phyloP scores from a whole-genome alignment of 257 asterid species.

The Asclepias syriaca region DNA sequence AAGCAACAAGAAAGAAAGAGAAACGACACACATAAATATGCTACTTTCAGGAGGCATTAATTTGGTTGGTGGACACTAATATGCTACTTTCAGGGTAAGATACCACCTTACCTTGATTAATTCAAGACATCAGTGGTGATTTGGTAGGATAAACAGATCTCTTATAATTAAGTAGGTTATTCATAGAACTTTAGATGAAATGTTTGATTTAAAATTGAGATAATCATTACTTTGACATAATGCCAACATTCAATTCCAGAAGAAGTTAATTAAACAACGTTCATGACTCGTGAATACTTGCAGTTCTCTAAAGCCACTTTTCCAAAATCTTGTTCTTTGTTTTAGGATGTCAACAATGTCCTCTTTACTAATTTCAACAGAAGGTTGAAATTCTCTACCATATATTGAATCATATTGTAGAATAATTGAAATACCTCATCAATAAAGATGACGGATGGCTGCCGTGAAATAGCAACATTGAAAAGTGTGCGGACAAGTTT shows the following conservation, averaged over 20 bases:
- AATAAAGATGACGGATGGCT: conserved; percentile 96
- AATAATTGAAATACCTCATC: conserved; percentile 72
- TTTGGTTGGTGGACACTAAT: neutral
- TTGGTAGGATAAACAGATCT: neutral
- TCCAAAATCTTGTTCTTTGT: neutral
- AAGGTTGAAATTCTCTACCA: neutral
- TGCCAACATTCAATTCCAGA: neutral
- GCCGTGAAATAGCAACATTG: conserved; percentile 80
- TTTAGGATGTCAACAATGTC: neutral
- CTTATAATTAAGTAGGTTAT: neutral
- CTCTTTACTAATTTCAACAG: neutral
- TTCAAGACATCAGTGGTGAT: neutral
- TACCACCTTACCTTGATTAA: neutral
- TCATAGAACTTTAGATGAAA: neutral
- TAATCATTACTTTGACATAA: neutral
- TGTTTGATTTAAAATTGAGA: neutral
- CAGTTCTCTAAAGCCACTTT: neutral
- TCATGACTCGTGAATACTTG: neutral
- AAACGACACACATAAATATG: neutral
- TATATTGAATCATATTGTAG: neutral
- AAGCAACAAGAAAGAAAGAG: neutral
- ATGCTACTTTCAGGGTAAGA: too few relatives aligned
- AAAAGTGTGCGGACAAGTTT: conserved; percentile 96
- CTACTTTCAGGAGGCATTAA: neutral
- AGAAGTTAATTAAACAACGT: neutral